Base-by-base conservation (phyloP, 345 rosid genomes). In the Populus simonii region DNA sequence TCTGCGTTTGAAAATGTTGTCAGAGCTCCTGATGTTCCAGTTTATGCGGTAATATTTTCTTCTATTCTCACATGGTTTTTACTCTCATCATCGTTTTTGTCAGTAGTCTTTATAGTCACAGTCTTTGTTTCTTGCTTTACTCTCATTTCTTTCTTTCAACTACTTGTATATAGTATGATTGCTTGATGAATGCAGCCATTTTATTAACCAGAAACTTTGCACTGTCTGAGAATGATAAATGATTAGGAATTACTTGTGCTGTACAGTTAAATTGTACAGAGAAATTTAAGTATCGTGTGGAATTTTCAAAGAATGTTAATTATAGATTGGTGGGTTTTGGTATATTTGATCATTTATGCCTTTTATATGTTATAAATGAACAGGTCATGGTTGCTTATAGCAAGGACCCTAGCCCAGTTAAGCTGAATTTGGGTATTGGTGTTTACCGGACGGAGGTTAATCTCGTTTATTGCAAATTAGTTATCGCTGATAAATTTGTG, bases 371-470 rank as follows among this genome's bases (percentile, higher is more conserved):
- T 49, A 49, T 15, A 49, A 49, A 49, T 66, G 69, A 63, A 35
- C 71, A 95, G 99, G 94, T 91, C 80, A 93, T 97, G 20, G 90
- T 89, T 63, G 98, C 96, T 9, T 91, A 85, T 69, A 93, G 88
- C 88, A 88, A 93, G 82, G 98, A 94, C 49, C 90, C 89, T 3
- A 94, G 95, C 79, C 97, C 92, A 8, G 61, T 88, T 29, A 94
- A 95, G 92, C 85, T 93, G 78, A 93, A 95, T 87, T 83, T 93
- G 84, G 98, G 98, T 45, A 90, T 92, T 43, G 98, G 97, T 51
- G 97, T 96, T 84, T 94, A 93, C 80, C 87, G 97, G 57, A 89
- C 93, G 5, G 99, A 95, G 94, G 98, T 90, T 63, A 68, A 66
- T 72, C 5, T 43, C 74, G 6, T 59, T 18, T 8, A 20, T 49